Evolutionary conservation across 805 yeast genomes (phyloP).

Genomic region (Candida suzukii): DNA sequence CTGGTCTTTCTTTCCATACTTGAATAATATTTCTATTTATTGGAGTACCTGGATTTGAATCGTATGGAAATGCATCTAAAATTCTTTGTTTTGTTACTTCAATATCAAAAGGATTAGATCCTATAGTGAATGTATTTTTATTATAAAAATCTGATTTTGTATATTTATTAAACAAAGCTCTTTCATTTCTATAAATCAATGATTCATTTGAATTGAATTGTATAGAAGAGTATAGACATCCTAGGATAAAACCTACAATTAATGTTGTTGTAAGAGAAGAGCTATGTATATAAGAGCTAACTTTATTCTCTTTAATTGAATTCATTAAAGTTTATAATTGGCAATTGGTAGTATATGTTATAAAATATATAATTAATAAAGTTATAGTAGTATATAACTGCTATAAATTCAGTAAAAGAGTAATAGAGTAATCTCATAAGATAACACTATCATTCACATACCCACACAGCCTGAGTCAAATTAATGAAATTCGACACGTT

Average conservation of each 20-base stretch:
- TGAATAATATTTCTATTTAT: constrained; percentile 14
- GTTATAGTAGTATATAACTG: too few relatives aligned
- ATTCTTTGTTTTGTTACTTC: constrained; percentile 9
- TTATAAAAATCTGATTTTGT: constrained; percentile 23
- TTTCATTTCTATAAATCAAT: neutral
- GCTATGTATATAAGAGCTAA: neutral
- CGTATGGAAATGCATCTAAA: constrained; percentile 9
- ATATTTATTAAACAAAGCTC: constrained; percentile 15
- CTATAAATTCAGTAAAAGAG: too few relatives aligned
- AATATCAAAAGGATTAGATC: constrained; percentile 22
- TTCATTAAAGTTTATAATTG: too few relatives aligned
- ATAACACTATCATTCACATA: too few relatives aligned
- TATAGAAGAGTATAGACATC: neutral
- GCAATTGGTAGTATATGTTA: too few relatives aligned
- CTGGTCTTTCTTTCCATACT: constrained; percentile 11
- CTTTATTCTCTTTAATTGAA: too few relatives aligned
- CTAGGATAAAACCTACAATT: neutral
- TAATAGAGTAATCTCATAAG: too few relatives aligned
- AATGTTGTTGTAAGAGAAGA: neutral
- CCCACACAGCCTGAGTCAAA: too few relatives aligned
- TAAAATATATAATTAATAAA: too few relatives aligned
- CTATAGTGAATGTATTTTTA: constrained; percentile 24
- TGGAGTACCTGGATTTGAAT: constrained; percentile 4
- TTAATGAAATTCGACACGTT: too few relatives aligned
- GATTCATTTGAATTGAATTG: neutral